Base-by-base conservation (phyloP, 768 basidiomycete genomes). In the Pleurotus djamor region DNA sequence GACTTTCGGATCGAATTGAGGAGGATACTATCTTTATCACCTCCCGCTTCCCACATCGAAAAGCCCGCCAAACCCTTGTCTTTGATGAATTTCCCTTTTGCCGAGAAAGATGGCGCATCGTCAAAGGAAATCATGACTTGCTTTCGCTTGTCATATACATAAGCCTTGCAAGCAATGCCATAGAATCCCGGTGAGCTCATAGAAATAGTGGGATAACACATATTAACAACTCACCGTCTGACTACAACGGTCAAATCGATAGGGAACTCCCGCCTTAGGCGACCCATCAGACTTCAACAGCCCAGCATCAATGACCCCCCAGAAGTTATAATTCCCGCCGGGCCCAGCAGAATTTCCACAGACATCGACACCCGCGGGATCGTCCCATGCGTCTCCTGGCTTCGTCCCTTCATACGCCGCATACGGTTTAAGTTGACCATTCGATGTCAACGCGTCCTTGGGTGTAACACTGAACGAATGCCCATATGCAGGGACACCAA, bases 401-500 rank as follows among this genome's bases (percentile, higher is more conserved):
- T 71, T 64, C 21, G 67, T 60, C 34, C 73, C 75, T 66, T 83
- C 72, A 59, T 88, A 89, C 0, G 77, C 49, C 0, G 86, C 78
- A 68, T 79, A 85, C 4, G 78, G 49, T 28, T 28, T 28, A 28
- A 28, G 21, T 9, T 65, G 52, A 16, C 63, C 66, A 45, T 63
- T 65, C 16, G 61, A 59, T 7, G 65, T 59, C 62, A 80, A 61
- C 0, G 86, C 85, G 13, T 67, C 66, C 4, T 65, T 61, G 13
- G 66, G 62, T 4, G 64, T 21, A 36, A 90, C 86, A 34, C 62
- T 60, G 79, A 77, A 95, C 43, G 88, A 83, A 71, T 92, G 92
- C 1, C 90, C 92, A 69, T 93, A 96, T 13, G 87, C 73, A 0
- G 94, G 78, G 0, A 97, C 83, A 52, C 92, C 95, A 37, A 97